Base-by-base conservation (phyloP, 169 alveolate genomes). In the Plasmodium coatneyi region DNA sequence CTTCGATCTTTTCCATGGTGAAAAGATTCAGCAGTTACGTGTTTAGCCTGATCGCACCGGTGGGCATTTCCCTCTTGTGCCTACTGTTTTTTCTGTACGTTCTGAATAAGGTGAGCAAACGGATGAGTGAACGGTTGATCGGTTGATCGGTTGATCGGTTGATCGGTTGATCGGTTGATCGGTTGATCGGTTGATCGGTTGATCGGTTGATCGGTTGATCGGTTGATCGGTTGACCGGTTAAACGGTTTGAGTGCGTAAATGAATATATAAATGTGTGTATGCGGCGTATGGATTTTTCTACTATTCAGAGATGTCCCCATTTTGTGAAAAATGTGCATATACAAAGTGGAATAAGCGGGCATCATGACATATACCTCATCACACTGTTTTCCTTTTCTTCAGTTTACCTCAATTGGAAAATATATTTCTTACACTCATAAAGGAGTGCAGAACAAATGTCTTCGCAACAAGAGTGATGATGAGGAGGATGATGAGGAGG, bases 21-120 rank as follows among this genome's bases (percentile, higher is more conserved):
- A 79, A 79, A 30, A 14, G 49, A 79, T 19, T 79, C 32, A 79
- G 41, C 56, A 19, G 72, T 79, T 79, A 43, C 49, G 71, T 79
- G 10, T 30, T 41, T 30, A 39, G 14, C n/a, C 5, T 16, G 34
- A 12, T 79, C 16, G 56, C 71, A 5, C 56, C 71, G 54, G 5
- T 79, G 36, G 54, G 34, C 54, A 2, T 79, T 79, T 79, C 70
- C 16, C 36, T 79, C 2, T 22, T 79, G 84, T 10, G 56, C 49
- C 9, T 79, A 43, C 16, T 79, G 10, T 36, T 79, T 25, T 28
- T 39, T 41, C 1, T 79, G 19, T 43, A 16, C 32, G 32, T 41
- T 28, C 14, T 79, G 5, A 41, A 39, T 22, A 79, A 79, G 84
- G 84, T 79, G 30, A 79, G 43, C 14, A 66, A 5, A 66, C 14